Base-by-base conservation (phyloP, 352 stramenopile genomes). In the Phytophthora ramorum region DNA sequence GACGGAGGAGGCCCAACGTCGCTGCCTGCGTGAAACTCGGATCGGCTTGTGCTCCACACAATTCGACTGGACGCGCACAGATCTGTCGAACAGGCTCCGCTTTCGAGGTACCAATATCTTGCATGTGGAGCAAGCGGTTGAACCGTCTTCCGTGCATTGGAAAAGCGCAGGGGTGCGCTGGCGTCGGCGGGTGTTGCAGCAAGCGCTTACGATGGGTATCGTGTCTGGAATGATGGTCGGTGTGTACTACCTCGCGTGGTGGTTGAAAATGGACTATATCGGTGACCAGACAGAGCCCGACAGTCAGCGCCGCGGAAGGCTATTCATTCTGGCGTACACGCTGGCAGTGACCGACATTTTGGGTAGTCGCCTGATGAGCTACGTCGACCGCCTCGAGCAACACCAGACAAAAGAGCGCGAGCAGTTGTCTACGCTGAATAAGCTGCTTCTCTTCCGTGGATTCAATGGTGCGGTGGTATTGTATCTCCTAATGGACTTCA, bases 381-480 rank as follows among this genome's bases (percentile, higher is more conserved):
- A 90, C 58, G 69, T 81, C 20, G 71, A 92, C 45, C 69, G 76
- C 37, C 68, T 87, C 3, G 77, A 89, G 47, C 71, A 88, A 41
- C 77, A 89, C 43, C 78, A 89, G 57, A 90, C 79, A 20, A 86
- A 89, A 51, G 75, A 89, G 34, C 78, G 81, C 43, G 78, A 88
- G 58, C 85, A 94, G 58, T 54, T 91, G 19, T 92, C 83, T 30
- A 83, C 82, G 50, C 75, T 94, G n/a, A 90, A 92, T 65, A 94
- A 94, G 54, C 71, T 94, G 28, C 60, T 94, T 38, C 60, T 92
- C 43, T 90, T 89, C 34, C 85, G 85, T 20, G 64, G 60, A 2
- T 91, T 91, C 72, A 94, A 92, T 58, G 83, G 80, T 34, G 85
- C 83, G 2, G 71, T 94, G 19, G 86, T 94, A 26, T 78, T 92